A percentile compares a stretch with the other conserved stretches of the same genome.
Evolutionary conservation across 495 filamentous ascomycete genomes (phyloP).

Genomic region (Evansstolkia leycettana): DNA sequence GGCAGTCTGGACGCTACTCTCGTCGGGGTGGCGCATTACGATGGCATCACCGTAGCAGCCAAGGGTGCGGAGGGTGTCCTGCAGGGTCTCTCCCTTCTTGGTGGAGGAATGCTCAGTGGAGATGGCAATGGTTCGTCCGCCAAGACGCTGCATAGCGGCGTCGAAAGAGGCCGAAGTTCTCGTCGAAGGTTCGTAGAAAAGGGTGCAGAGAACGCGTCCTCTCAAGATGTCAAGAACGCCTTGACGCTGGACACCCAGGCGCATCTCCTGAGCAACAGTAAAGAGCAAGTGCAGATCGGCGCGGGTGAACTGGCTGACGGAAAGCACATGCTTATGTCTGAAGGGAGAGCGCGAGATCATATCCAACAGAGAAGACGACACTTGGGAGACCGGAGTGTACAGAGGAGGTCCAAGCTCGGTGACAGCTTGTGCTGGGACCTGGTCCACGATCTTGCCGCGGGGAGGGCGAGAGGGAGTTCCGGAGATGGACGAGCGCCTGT

Average conservation of each 20-base stretch:
- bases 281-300: slow-evolving; percentile 85
- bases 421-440: slow-evolving; percentile 13
- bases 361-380: slow-evolving; percentile 49
- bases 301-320: slow-evolving; percentile 77
- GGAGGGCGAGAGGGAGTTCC: slow-evolving; percentile 26
- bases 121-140: slow-evolving; percentile 69
- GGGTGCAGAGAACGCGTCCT: slow-evolving; percentile 71
- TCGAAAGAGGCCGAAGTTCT: slow-evolving; percentile 95
- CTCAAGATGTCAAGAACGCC: slow-evolving; percentile 80
- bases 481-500: slow-evolving; percentile 31
- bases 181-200: slow-evolving; percentile 97
- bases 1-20: slow-evolving; percentile 63
- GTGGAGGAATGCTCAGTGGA: slow-evolving; percentile 70
- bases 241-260: slow-evolving; percentile 78
- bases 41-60: slow-evolving; percentile 90
- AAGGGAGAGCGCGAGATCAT: slow-evolving; percentile 72
- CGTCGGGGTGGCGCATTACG: slow-evolving; percentile 82
- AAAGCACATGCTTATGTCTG: slow-evolving; percentile 75
- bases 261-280: slow-evolving; percentile 94
- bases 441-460: slow-evolving; percentile 18
- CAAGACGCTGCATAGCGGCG: slow-evolving; percentile 93
- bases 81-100: slow-evolving; percentile 84
- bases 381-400: slow-evolving; percentile 27
- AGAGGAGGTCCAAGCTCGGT: slow-evolving; percentile 45
- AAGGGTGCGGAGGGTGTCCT: slow-evolving; percentile 87